Conservation (phyloP, 805 yeast species). For the Hanseniaspora taiwanica region DNA sequence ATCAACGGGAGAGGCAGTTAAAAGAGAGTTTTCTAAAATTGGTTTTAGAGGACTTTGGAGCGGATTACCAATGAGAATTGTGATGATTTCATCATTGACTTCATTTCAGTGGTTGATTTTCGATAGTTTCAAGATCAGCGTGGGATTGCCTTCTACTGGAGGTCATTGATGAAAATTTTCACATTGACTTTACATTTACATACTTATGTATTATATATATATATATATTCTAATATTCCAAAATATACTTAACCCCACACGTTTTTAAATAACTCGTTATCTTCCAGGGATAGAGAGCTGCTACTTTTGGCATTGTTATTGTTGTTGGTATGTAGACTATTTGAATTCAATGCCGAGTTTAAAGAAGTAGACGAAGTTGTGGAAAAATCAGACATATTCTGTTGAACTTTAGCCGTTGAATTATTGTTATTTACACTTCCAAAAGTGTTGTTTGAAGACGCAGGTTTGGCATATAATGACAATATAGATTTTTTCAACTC, state of each 20-base stretch:
- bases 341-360: too few species aligned
- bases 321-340: not conserved
- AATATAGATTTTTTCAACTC: conserved; percentile 86
- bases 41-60: conserved; percentile 92
- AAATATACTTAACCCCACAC: conserved; percentile 42
- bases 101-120: conserved; percentile 95
- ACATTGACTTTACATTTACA: too few species aligned
- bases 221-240: too few species aligned
- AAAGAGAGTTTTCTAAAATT: conserved; percentile 65
- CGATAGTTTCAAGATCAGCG: conserved; percentile 89
- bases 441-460: conserved; percentile 2
- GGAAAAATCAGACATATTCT: not conserved
- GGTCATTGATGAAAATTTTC: too few species aligned
- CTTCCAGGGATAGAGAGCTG: conserved; percentile 28
- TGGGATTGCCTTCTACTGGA: conserved; percentile 94
- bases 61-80: conserved; percentile 85
- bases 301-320: conserved; percentile 14
- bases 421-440: conserved; percentile 7
- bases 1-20: conserved; percentile 49
- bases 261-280: conserved; percentile 50
- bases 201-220: not conserved
- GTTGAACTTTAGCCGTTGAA: too few species aligned
- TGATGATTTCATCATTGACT: conserved; percentile 95
- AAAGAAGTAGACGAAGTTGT: too few species aligned
- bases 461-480: conserved; percentile 65